Evolutionary conservation across 441 rosid genomes (phyloP), one percentile per base, ranked within the genome.

Genomic region (Pelargonium fulgidum): DNA sequence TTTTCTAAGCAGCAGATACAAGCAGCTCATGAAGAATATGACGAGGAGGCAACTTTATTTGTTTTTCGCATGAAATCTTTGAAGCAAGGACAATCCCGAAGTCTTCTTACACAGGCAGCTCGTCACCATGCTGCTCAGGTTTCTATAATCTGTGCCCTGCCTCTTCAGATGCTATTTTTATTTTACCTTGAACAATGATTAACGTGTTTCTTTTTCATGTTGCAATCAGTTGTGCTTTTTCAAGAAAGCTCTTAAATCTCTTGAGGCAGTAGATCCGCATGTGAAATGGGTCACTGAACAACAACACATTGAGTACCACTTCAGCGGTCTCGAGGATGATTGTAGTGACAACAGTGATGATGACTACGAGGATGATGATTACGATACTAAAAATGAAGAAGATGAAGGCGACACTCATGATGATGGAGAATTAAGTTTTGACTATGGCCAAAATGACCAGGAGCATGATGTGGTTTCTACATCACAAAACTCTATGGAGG

Each of bases 91-190:
- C 93, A 86, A 72, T 85, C 88, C 33, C 85, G 89, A 68, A 88
- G 93, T 80, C 93, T 88, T 76, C 85, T 88, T 62, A 88, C 91
- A 14, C 91, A 88, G 78, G 93, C 91, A 65, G 91, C 89, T 65
- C 73, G 93, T 36, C 93, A 88, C 79, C 91, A 88, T 82, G 88
- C 93, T 73, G 89, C 93, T 72, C 93, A 88, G 91, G 93, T 88
- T 74, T 81, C 64, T 73, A 56, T 64, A 66, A 4, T 52, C 0
- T 14, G 47, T n/a, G 62, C 36, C 11, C 20, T 66, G 17, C 48
- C 14, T 11, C 13, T 45, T 5, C 16, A 41, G 12, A 36, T 12
- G 7, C 20, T 68, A 42, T 71, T 24, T 11, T 74, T 50, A 69
- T 61, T 75, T 29, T 50, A 75, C 4, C 14, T 24, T 2, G 12